Evolutionary conservation across 768 basidiomycete species (phyloP).

Genomic region (Asterophora lycoperdoides): DNA sequence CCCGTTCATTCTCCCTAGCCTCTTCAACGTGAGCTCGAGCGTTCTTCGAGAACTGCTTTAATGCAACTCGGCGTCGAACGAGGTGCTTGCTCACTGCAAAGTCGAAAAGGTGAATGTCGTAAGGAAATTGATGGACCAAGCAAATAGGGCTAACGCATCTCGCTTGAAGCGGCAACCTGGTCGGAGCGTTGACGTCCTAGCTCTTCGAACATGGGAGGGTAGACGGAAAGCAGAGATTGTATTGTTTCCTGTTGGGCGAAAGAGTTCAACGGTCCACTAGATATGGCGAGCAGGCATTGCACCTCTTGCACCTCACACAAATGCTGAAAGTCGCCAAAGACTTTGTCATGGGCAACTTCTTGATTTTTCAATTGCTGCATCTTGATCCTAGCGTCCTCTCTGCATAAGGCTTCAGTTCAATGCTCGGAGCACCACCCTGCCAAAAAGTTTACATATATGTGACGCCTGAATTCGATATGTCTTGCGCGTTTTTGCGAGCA

Average conservation of each 20-base stretch:
- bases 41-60: constrained; percentile 27
- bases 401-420: constrained; percentile 9
- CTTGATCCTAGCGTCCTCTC: constrained; percentile 27
- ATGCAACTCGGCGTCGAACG: constrained; percentile 23
- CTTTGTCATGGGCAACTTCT: constrained; percentile 24
- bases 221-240: constrained; percentile 20
- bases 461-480: constrained; percentile 25
- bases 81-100: constrained; percentile 26
- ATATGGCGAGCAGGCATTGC: background rate
- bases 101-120: background rate
- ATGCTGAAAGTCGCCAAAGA: constrained; percentile 23
- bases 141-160: constrained; percentile 29
- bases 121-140: background rate
- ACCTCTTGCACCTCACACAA: constrained; percentile 26
- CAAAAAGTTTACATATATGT: constrained; percentile 25
- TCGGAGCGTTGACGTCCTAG: constrained; percentile 31
- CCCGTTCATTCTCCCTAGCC: constrained; percentile 33
- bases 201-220: constrained; percentile 27
- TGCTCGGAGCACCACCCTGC: background rate
- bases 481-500: constrained; percentile 28
- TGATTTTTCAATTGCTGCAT: constrained; percentile 23
- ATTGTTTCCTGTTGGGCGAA: constrained; percentile 18
- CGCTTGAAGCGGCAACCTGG: constrained; percentile 31
- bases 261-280: background rate
- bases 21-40: constrained; percentile 33